These are phyloP conservation scores for Colletotrichum viniferum DNA, from an alignment of 2,329 filamentous ascomycete genomes.

Conservation along the genomic window DNA sequence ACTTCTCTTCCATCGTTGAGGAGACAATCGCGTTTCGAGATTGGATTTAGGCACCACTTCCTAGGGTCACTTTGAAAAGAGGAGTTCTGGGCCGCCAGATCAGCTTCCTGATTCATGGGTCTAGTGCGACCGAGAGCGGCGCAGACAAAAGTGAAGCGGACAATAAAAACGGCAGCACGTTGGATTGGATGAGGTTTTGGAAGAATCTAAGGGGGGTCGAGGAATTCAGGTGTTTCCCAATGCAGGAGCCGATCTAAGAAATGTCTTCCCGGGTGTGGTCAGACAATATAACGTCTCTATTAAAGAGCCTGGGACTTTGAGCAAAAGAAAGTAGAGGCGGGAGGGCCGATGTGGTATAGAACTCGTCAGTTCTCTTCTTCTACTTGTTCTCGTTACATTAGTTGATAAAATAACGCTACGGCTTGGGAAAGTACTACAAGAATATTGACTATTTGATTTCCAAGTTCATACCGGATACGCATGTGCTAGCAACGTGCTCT, in stretches of 20 bases:
- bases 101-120: conserved; percentile 38
- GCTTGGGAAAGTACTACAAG: neutral
- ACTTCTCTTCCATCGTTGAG: conserved; percentile 57
- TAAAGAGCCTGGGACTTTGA: neutral
- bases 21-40: conserved; percentile 61
- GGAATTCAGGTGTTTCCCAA: conserved; percentile 51
- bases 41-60: conserved; percentile 59
- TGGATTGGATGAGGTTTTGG: neutral
- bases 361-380: neutral
- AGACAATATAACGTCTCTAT: conserved; percentile 58
- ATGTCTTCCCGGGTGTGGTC: conserved; percentile 73
- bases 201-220: neutral
- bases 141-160: conserved; percentile 43
- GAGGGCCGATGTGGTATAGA: neutral
- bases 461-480: neutral
- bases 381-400: neutral
- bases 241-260: conserved; percentile 69
- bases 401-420: neutral
- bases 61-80: conserved; percentile 59
- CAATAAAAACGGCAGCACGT: conserved; percentile 45
- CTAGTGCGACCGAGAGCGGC: neutral
- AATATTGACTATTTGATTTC: neutral
- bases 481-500: neutral
- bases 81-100: conserved; percentile 69
- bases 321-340: neutral